These are phyloP conservation scores for Aspergillus panamensis DNA, from an alignment of 495 filamentous ascomycete genomes.

Conservation along the genomic window DNA sequence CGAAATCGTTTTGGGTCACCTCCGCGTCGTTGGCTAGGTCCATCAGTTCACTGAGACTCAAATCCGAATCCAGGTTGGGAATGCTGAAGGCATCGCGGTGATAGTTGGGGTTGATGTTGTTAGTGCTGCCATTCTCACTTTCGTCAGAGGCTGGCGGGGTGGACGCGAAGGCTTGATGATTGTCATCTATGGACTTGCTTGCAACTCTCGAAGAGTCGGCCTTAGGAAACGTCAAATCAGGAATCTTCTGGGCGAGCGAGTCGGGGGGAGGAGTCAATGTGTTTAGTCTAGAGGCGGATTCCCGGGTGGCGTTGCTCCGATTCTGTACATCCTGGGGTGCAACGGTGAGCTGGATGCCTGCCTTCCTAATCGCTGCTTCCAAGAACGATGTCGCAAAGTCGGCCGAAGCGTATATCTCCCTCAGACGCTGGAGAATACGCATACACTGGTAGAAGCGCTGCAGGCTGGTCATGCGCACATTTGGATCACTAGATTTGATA, in stretches of 20 bases:
- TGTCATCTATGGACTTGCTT: slow-evolving; percentile 22
- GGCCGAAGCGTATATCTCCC: slow-evolving; percentile 81
- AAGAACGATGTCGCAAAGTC: slow-evolving; percentile 85
- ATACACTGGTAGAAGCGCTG: slow-evolving; percentile 83
- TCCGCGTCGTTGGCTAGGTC: slow-evolving; percentile 48
- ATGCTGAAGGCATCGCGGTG: slow-evolving; percentile 34
- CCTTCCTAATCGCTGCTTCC: slow-evolving; percentile 78
- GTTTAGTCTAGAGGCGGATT: slow-evolving; percentile 27
- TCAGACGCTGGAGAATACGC: slow-evolving; percentile 73
- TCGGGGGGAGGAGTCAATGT: slow-evolving; percentile 45
- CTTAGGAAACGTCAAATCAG: slow-evolving; percentile 42
- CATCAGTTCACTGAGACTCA: slow-evolving; percentile 46
- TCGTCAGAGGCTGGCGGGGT: slow-evolving; percentile 45
- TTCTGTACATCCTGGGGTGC: slow-evolving; percentile 40
- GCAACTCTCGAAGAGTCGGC: slow-evolving; percentile 16
- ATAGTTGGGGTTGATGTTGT: slow-evolving; percentile 39
- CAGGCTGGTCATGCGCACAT: slow-evolving; percentile 62
- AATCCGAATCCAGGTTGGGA: slow-evolving; percentile 33
- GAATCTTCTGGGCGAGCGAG: slow-evolving; percentile 43
- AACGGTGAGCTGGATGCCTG: slow-evolving; percentile 56
- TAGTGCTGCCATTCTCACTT: slow-evolving; percentile 46
- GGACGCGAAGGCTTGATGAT: slow-evolving; percentile 31
- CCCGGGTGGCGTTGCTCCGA: slow-evolving; percentile 22
- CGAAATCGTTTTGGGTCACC: slow-evolving; percentile 50
- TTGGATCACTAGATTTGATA: slow-evolving; percentile 72